phyloP scores from a whole-genome alignment of 1,284 basidiomycete genomes.

The Ustilago nuda region DNA sequence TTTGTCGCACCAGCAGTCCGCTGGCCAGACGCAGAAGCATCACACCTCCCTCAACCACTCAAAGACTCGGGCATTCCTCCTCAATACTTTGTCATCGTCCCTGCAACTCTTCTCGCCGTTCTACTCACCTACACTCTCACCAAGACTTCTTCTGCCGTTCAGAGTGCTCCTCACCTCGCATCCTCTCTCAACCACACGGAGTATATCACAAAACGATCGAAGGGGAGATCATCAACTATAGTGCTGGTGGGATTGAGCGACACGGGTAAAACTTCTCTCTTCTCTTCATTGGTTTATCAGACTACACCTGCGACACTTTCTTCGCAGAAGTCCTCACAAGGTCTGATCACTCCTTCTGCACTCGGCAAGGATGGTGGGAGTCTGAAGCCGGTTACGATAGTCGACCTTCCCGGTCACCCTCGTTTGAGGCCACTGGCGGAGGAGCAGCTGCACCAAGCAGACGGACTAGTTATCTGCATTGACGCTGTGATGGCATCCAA shows the following conservation, averaged over 20 bases:
- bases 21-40: constrained; percentile 52
- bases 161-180: constrained; percentile 15
- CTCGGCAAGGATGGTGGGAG: neutral
- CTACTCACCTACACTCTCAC: constrained; percentile 49
- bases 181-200: neutral
- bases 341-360: constrained; percentile 12
- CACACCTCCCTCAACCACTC: constrained; percentile 40
- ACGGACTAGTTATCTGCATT: constrained; percentile 65
- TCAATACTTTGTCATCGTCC: constrained; percentile 48
- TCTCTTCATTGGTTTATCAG: constrained; percentile 57
- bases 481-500: constrained; percentile 63
- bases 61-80: constrained; percentile 39
- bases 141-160: constrained; percentile 25
- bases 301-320: constrained; percentile 55
- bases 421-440: constrained; percentile 53
- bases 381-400: constrained; percentile 41
- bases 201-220: constrained; percentile 26
- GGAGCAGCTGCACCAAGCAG: constrained; percentile 52
- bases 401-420: constrained; percentile 65
- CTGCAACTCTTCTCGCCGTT: constrained; percentile 49
- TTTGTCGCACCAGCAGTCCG: constrained; percentile 45
- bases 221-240: constrained; percentile 41
- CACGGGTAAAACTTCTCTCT: constrained; percentile 64
- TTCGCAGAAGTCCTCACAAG: constrained; percentile 52
- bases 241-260: constrained; percentile 59